phyloP scores from a whole-genome alignment of 148 eudicot genomes.

The Camellia sinensis region DNA sequence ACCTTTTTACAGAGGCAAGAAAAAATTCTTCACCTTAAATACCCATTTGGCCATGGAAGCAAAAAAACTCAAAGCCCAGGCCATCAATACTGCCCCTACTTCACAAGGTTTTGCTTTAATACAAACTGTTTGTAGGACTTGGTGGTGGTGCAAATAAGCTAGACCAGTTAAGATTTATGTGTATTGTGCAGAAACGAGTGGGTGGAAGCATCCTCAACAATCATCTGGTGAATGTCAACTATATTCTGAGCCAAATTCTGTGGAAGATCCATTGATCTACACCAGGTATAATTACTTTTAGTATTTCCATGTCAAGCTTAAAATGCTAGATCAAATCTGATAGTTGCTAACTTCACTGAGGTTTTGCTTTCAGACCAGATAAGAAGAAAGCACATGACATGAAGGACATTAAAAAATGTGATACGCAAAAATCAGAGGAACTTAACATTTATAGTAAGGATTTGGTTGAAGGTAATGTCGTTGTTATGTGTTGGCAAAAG shows the following conservation, averaged over 20 bases:
- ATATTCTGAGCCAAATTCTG: constrained; percentile 26
- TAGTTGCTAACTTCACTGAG: neutral
- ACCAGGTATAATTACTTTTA: constrained; percentile 36
- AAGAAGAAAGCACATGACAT: constrained; percentile 27
- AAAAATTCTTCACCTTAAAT: constrained; percentile 38
- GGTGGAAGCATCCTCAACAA: constrained; percentile 28
- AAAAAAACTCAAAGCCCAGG: constrained; percentile 19
- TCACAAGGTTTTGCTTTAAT: constrained; percentile 27
- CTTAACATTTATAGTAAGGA: constrained; percentile 12
- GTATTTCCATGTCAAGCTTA: constrained; percentile 1
- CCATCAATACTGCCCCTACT: constrained; percentile 15
- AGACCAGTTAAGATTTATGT: neutral
- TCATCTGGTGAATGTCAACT: constrained; percentile 23
- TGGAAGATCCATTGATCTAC: constrained; percentile 24
- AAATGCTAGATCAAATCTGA: constrained; percentile 14
- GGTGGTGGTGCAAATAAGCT: neutral
- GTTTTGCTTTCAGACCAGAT: constrained; percentile 43
- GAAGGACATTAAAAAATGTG: constrained; percentile 15
- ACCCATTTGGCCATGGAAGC: constrained; percentile 25
- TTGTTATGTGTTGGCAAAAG: neutral
- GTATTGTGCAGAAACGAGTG: constrained; percentile 39
- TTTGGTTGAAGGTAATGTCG: constrained; percentile 26
- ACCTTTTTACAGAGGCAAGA: constrained; percentile 61
- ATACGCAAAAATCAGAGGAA: constrained; percentile 12
- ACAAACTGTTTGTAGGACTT: neutral